Evolutionary conservation across 441 rosid genomes (phyloP).

Genomic region (Biscutella auriculata): DNA sequence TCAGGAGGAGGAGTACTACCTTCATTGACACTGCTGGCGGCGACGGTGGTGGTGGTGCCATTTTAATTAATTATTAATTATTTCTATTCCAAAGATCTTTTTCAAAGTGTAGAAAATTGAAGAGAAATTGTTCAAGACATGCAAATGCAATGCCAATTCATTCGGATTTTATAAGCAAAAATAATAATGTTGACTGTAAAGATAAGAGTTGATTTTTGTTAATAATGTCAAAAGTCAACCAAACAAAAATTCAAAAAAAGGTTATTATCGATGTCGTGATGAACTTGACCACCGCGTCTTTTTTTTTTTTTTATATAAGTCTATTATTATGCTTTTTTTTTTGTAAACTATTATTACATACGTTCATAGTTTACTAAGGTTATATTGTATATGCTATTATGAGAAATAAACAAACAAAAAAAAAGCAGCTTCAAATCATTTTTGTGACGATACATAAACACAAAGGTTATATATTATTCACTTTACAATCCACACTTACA

Average conservation of each 20-base stretch:
- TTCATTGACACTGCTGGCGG: conserved; percentile 12
- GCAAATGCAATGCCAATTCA: not conserved
- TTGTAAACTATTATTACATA: too few species aligned
- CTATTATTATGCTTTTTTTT: too few species aligned
- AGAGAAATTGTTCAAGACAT: not conserved
- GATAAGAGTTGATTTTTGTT: not conserved
- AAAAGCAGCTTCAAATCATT: too few species aligned
- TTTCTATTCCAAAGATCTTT: not conserved
- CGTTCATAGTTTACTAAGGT: too few species aligned
- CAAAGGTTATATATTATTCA: too few species aligned
- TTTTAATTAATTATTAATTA: not conserved
- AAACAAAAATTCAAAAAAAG: not conserved
- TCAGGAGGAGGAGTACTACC: conserved; percentile 19
- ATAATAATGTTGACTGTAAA: not conserved
- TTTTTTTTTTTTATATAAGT: too few species aligned
- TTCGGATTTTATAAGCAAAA: too few species aligned
- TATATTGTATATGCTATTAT: too few species aligned
- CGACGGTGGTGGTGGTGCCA: conserved; percentile 25
- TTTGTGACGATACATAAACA: too few species aligned
- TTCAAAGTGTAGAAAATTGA: not conserved
- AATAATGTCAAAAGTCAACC: not conserved
- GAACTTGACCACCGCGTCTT: not conserved
- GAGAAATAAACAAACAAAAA: too few species aligned
- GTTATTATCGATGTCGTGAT: not conserved
- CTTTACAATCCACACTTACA: too few species aligned